Evolutionary conservation across 176 grass and related monocot genomes (phyloP).

Genomic region (Miscanthus lutarioriparius): DNA sequence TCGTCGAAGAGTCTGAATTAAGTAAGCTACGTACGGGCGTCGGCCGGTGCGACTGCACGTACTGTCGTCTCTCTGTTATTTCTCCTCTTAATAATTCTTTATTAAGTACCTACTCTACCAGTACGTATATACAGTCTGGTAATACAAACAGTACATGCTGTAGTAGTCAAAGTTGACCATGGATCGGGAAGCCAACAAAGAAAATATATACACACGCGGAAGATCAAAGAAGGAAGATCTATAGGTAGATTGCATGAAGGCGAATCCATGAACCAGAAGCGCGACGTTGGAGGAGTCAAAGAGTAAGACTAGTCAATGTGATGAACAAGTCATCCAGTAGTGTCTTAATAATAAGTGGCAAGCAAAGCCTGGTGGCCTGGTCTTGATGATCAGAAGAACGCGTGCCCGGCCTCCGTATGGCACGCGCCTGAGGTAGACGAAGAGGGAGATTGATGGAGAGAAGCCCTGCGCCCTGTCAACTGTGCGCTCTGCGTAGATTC

Average conservation of each 20-base stretch:
- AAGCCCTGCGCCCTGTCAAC: background rate
- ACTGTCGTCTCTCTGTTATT: background rate
- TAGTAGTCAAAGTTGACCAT: background rate
- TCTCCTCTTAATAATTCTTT: no score
- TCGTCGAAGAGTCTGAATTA: background rate
- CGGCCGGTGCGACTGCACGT: background rate
- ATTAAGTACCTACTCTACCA: no score
- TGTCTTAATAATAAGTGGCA: background rate
- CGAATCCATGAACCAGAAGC: background rate
- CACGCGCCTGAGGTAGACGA: background rate
- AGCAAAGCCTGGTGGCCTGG: background rate
- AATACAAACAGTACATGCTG: background rate
- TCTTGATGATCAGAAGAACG: conserved; percentile 9
- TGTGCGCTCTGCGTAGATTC: background rate
- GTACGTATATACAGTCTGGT: background rate
- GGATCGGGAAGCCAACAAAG: background rate
- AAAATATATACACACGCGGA: background rate
- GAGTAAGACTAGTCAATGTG: background rate
- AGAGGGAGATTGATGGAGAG: background rate
- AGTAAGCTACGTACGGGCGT: background rate
- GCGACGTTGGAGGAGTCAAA: background rate
- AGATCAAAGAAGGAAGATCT: background rate
- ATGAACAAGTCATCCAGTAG: background rate
- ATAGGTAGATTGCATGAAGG: background rate
- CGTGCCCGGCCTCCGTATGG: conserved; percentile 27